Evolutionary conservation across 192 early-diverging fungal genomes (phyloP), one percentile per base, ranked within the genome.

Genomic region (Entomortierella parvispora): DNA sequence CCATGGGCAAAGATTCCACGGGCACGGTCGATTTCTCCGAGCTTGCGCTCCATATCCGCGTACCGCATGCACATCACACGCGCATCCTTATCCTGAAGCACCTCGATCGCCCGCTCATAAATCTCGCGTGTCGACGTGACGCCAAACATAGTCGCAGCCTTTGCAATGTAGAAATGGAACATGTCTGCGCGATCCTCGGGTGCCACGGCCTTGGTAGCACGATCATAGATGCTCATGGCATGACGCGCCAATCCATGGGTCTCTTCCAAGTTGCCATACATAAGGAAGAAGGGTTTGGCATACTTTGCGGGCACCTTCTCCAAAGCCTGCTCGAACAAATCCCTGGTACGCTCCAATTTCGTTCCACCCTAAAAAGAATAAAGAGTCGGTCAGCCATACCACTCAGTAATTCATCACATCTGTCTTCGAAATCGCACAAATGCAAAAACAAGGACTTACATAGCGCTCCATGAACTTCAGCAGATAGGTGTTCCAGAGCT

Each of bases 401-500:
- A 44, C 17, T 2, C 1, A 31, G 22, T 44, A n/a, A 31, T 45
- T 28, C 37, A 20, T 9, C 3, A 47, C 20, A 47, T 28, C 31
- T 9, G 2, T 22, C 15, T 4, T 2, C 20, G 25, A 45, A 6
- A 7, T 15, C 9, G 40, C 42, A 43, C 10, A 48, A 48, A 47
- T 44, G 6, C 12, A 42, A 47, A 23, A n/a, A n/a, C n/a, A n/a
- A n/a, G n/a, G n/a, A 76, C 82, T 79, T 83, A 84, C 86, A 79
- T 95, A 97, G 33, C 97, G 93, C 17, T 74, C 71, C 25, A 95
- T 82, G 63, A 99, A 98, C 66, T 92, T 90, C 15, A 86, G 81
- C 50, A 99, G 82, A 83, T 99, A 99, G 22, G 97, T 82, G 79
- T 93, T 97, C 98, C 98, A 99, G 44, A 99, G 84, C 65, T 99